phyloP scores from a whole-genome alignment of 495 filamentous ascomycete species.

The Penicillium silybi region DNA sequence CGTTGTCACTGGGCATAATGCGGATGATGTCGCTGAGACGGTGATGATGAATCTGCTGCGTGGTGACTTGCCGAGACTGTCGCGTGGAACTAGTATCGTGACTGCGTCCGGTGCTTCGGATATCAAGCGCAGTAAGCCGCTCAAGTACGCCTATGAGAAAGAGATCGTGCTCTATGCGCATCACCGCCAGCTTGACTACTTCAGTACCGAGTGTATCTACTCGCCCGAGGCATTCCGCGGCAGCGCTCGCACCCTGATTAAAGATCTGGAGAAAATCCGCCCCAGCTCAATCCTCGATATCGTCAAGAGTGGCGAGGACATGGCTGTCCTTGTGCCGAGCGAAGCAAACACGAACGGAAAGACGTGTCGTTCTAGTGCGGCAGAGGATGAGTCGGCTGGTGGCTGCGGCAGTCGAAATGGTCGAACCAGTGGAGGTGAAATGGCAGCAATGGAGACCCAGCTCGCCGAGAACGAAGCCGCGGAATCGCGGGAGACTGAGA shows the following conservation, averaged over 20 bases:
- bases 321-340: constrained; percentile 78
- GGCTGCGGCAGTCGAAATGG: constrained; percentile 77
- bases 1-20: constrained; percentile 97
- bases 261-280: constrained; percentile 87
- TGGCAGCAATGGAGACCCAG: constrained; percentile 87
- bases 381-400: constrained; percentile 59
- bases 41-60: constrained; percentile 95
- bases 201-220: constrained; percentile 97
- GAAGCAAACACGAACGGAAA: constrained; percentile 37
- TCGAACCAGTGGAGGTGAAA: constrained; percentile 69
- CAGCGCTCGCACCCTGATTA: constrained; percentile 85
- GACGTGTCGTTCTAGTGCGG: constrained; percentile 17
- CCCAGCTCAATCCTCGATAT: constrained; percentile 94
- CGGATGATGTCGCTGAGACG: constrained; percentile 97
- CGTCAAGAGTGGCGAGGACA: constrained; percentile 91
- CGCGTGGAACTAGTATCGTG: constrained; percentile 87
- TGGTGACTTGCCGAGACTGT: constrained; percentile 82
- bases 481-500: constrained; percentile 65
- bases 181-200: constrained; percentile 94
- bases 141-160: constrained; percentile 99
- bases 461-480: constrained; percentile 65
- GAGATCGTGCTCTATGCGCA: constrained; percentile 97
- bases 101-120: constrained; percentile 70
- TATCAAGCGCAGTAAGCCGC: constrained; percentile 88
- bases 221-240: constrained; percentile 97